phyloP scores from a whole-genome alignment of 345 rosid species.

The Excoecaria cochinchinensis region DNA sequence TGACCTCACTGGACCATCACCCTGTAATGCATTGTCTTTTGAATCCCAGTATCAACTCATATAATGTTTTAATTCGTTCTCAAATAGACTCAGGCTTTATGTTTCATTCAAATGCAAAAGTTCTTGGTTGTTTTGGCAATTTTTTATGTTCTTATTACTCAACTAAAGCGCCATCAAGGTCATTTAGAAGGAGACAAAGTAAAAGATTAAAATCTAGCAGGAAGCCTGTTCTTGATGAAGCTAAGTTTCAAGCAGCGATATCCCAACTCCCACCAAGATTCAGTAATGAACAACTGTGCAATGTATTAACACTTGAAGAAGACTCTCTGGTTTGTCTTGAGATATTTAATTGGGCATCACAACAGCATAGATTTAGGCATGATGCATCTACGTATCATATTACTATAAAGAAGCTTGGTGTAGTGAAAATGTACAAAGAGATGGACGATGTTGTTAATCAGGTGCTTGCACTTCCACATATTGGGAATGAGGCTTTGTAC shows the following conservation, averaged over 20 bases:
- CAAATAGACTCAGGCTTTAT: background rate
- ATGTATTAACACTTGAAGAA: slow-evolving; percentile 53
- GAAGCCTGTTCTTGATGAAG: slow-evolving; percentile 57
- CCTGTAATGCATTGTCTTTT: background rate
- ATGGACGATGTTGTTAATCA: slow-evolving; percentile 88
- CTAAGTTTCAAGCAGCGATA: slow-evolving; percentile 45
- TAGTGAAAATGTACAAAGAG: slow-evolving; percentile 72
- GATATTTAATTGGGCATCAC: slow-evolving; percentile 79
- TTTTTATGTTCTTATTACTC: slow-evolving; percentile 42
- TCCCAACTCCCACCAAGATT: slow-evolving; percentile 70
- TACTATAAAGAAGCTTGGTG: slow-evolving; percentile 76
- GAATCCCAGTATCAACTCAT: background rate
- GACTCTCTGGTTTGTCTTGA: slow-evolving; percentile 73
- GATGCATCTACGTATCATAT: slow-evolving; percentile 57
- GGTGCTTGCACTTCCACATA: slow-evolving; percentile 54
- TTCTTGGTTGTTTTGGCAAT: background rate
- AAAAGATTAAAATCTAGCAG: slow-evolving; percentile 48
- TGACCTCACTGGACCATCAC: background rate
- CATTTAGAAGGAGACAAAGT: slow-evolving; percentile 56
- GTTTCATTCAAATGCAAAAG: background rate
- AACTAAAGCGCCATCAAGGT: slow-evolving; percentile 48
- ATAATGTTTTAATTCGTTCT: slow-evolving; percentile 8
- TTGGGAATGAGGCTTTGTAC: slow-evolving; percentile 71
- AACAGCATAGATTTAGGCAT: slow-evolving; percentile 76
- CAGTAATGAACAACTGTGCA: slow-evolving; percentile 59